phyloP scores from a whole-genome alignment of 371 early-diverging fungal genomes.

The Mortierella sp. region DNA sequence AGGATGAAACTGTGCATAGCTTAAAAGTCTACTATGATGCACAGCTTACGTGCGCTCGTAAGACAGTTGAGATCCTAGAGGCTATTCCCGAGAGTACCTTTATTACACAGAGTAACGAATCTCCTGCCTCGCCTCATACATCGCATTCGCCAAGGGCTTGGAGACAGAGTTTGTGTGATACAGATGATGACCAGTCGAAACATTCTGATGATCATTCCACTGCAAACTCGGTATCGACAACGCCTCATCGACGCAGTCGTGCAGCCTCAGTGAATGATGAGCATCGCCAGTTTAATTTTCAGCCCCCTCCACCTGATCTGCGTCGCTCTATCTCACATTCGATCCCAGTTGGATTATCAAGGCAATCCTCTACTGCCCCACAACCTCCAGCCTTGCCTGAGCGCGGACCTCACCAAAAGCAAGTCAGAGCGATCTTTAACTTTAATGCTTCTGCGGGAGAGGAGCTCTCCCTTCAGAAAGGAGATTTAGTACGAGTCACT shows the following conservation, averaged over 20 bases:
- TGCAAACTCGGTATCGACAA: conserved; percentile 30
- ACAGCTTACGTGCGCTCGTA: conserved; percentile 62
- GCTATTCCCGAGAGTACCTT: conserved; percentile 52
- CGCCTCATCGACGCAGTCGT: conserved; percentile 34
- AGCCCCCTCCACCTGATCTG: neutral
- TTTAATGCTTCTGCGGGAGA: conserved; percentile 76
- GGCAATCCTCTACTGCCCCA: conserved; percentile 31
- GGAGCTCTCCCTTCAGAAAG: conserved; percentile 76
- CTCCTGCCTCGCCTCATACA: conserved; percentile 24
- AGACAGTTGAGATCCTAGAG: conserved; percentile 58
- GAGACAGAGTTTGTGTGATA: conserved; percentile 37
- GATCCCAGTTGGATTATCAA: conserved; percentile 41
- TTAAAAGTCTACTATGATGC: conserved; percentile 65
- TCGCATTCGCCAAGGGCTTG: conserved; percentile 12
- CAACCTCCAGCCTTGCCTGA: conserved; percentile 29
- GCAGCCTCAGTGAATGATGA: conserved; percentile 31
- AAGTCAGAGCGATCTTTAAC: conserved; percentile 72
- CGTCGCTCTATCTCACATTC: conserved; percentile 42
- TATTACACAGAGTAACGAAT: conserved; percentile 22
- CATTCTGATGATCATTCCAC: conserved; percentile 40
- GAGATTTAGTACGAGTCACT: conserved; percentile 79
- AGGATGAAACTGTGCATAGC: conserved; percentile 58
- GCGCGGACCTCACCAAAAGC: conserved; percentile 46
- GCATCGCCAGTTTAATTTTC: conserved; percentile 18
- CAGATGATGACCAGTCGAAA: conserved; percentile 40